A percentile compares a stretch with the other conserved stretches of the same genome.
These are phyloP conservation scores for Elaeis guineensis DNA, from an alignment of 176 grass and related monocot species.

Conservation along the genomic window DNA sequence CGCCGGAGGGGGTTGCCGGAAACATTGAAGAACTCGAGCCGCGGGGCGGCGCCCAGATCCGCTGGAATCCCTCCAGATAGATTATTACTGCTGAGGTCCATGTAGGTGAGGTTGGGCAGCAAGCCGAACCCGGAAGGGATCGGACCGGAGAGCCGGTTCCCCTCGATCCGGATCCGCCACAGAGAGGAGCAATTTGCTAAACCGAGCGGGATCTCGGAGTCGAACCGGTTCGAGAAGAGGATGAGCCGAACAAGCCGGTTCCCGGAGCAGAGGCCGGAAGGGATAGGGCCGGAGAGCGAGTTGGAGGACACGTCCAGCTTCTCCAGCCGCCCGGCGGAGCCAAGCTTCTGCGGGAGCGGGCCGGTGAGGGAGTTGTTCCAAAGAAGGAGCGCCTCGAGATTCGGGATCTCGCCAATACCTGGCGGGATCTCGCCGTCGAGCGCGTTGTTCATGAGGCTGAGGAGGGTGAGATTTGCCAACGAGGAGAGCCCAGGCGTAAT, in stretches of 20 bases:
- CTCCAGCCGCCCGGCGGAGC: constrained; percentile 33
- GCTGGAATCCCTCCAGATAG: constrained; percentile 44
- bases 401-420: constrained; percentile 40
- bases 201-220: constrained; percentile 45
- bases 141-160: constrained; percentile 42
- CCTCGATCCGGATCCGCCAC: constrained; percentile 64
- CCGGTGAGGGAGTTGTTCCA: constrained; percentile 96
- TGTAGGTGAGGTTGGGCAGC: constrained; percentile 66
- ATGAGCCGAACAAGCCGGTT: constrained; percentile 59
- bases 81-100: constrained; percentile 72
- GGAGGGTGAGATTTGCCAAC: constrained; percentile 38
- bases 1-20: constrained; percentile 58
- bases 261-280: constrained; percentile 41
- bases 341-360: constrained; percentile 39
- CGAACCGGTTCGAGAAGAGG: constrained; percentile 79
- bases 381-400: constrained; percentile 64
- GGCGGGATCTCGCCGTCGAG: constrained; percentile 51
- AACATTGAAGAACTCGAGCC: constrained; percentile 70
- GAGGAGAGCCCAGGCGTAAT: constrained; percentile 35
- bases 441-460: constrained; percentile 81
- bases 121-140: constrained; percentile 64
- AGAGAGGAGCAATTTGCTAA: constrained; percentile 66
- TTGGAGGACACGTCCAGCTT: constrained; percentile 82
- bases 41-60: constrained; percentile 37
- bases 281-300: constrained; percentile 51